Evolutionary conservation across 345 rosid species (phyloP).

Genomic region (Euphorbia lathyris): DNA sequence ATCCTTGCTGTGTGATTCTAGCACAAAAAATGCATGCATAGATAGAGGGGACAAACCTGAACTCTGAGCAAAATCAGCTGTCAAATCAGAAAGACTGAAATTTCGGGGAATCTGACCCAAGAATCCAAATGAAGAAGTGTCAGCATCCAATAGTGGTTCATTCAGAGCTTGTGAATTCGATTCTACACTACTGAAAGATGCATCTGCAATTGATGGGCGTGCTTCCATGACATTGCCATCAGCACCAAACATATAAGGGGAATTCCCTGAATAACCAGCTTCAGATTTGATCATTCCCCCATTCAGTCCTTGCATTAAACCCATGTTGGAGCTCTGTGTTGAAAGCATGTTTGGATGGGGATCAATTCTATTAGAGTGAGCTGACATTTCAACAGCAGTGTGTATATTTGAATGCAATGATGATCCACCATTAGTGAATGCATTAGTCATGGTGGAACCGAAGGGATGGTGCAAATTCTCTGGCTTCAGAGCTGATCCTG

Average conservation of each 20-base stretch:
- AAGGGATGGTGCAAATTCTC: conserved; percentile 59
- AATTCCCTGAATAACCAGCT: conserved; percentile 58
- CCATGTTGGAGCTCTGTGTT: conserved; percentile 63
- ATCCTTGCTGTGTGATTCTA: too few relatives aligned
- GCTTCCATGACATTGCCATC: conserved; percentile 62
- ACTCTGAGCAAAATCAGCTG: conserved; percentile 85
- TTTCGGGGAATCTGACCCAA: conserved; percentile 73
- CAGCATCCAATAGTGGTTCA: conserved; percentile 71
- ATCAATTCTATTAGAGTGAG: conserved; percentile 64
- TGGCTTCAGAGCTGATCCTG: conserved; percentile 48
- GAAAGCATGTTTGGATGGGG: conserved; percentile 54
- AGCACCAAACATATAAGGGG: conserved; percentile 67
- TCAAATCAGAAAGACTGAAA: conserved; percentile 92
- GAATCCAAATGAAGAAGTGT: conserved; percentile 67
- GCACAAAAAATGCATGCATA: too few relatives aligned
- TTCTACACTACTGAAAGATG: conserved; percentile 71
- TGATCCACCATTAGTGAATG: conserved; percentile 69
- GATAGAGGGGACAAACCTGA: conserved; percentile 52
- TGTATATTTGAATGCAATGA: conserved; percentile 54
- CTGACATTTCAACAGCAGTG: conserved; percentile 63
- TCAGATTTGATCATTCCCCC: conserved; percentile 83
- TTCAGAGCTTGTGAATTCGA: conserved; percentile 67
- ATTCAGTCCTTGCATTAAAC: conserved; percentile 74
- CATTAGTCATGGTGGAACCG: conserved; percentile 47
- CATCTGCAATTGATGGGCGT: conserved; percentile 61